These are phyloP conservation scores for Myriosclerotinia scirpicola DNA, from an alignment of 2,329 filamentous ascomycete genomes.

Conservation along the genomic window DNA sequence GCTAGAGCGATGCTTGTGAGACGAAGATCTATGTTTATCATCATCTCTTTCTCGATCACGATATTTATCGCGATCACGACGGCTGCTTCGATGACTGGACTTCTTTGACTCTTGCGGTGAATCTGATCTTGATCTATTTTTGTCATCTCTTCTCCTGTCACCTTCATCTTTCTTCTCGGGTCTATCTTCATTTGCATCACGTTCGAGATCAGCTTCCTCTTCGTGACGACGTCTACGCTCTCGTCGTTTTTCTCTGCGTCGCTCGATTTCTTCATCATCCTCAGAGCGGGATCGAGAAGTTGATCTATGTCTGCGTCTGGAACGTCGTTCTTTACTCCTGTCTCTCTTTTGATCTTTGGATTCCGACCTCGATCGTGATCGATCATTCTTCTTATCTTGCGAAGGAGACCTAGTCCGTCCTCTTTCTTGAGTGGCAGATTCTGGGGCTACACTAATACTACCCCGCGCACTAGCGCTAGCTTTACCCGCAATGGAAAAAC, in stretches of 20 bases:
- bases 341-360: constrained; percentile 35
- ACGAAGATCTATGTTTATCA: constrained; percentile 44
- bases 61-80: constrained; percentile 56
- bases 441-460: constrained; percentile 36
- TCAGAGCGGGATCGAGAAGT: constrained; percentile 34
- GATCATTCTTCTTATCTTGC: constrained; percentile 36
- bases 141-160: constrained; percentile 43
- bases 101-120: constrained; percentile 61
- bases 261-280: constrained; percentile 39
- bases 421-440: constrained; percentile 31
- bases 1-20: constrained; percentile 46
- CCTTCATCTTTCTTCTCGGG: constrained; percentile 29
- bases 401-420: constrained; percentile 36
- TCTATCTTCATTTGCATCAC: constrained; percentile 28
- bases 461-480: constrained; percentile 34
- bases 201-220: constrained; percentile 32
- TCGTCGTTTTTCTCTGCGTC: constrained; percentile 38
- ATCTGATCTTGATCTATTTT: constrained; percentile 61
- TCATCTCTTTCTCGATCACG: constrained; percentile 47
- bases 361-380: constrained; percentile 41
- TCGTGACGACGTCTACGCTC: constrained; percentile 36
- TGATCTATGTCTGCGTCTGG: constrained; percentile 39
- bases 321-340: constrained; percentile 35
- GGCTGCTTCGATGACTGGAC: constrained; percentile 57
- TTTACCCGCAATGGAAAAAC: constrained; percentile 43